Evolutionary conservation across 495 filamentous ascomycete genomes (phyloP), one percentile per base, ranked within the genome.

Genomic region (Penicillium parvum): DNA sequence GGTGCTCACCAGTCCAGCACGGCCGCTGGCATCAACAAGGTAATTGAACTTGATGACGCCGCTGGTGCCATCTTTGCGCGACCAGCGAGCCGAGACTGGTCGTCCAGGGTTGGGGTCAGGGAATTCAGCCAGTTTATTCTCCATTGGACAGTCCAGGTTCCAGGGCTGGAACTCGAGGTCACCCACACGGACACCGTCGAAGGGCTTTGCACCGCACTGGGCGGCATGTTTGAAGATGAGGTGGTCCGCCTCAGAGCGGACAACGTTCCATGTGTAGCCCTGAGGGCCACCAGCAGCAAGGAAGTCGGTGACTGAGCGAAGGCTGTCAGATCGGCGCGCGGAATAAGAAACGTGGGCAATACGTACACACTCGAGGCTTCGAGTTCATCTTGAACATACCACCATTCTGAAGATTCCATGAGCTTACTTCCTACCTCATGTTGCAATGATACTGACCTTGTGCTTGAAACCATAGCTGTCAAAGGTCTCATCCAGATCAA

Each of bases 221-320:
- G 36, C 61, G 5, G 75, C 76, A 45, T 80, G 74, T 14, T 60
- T 41, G 48, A 80, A 76, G 6, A 78, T 61, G 5, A 78, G 17
- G 6, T 78, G 49, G 37, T 80, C 75, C 10, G 66, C 44, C 41
- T 78, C 74, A 26, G 76, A 73, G 2, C 76, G 74, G 22, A 76
- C 52, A 0, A 78, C 68, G 36, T 78, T 80, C 70, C 72, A 80
- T 0, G 73, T 42, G 32, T 74, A 68, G 20, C 51, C 57, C 3
- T 63, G 49, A 18, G 64, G 61, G 4, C 76, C 75, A 14, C 57
- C 55, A 7, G 60, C 55, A 4, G 68, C 70, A 8, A 71, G 3
- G 45, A 77, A 79, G 43, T 79, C 66, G 14, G 75, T 79, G 39
- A 64, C 69, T 58, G 25, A 28, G 37, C n/a, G 2, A 21, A 8